phyloP scores from a whole-genome alignment of 106 monocot species.

The Dioscorea zingiberensis region DNA sequence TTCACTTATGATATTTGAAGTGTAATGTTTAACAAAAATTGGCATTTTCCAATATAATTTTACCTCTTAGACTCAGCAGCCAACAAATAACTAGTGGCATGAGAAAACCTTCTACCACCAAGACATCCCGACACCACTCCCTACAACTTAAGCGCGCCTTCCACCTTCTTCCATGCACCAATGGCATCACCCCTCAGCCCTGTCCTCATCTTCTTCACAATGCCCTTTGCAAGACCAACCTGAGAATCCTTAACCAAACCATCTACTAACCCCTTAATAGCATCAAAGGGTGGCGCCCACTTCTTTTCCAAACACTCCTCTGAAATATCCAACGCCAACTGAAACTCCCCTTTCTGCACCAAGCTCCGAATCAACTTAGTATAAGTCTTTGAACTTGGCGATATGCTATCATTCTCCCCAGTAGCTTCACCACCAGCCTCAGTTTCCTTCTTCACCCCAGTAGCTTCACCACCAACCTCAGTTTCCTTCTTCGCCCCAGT shows the following conservation, averaged over 20 bases:
- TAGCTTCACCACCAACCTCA: no score
- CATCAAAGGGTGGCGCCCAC: slow-evolving; percentile 56
- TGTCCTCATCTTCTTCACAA: slow-evolving; percentile 33
- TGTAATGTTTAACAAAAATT: no score
- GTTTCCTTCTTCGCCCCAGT: slow-evolving; percentile 3
- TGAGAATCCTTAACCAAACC: slow-evolving; percentile 37
- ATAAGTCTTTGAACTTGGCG: slow-evolving; percentile 44
- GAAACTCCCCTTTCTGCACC: slow-evolving; percentile 50
- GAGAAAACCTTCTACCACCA: no score
- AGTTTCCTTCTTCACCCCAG: slow-evolving; percentile 4
- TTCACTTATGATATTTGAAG: no score
- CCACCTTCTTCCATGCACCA: slow-evolving; percentile 63
- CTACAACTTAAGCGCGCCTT: slow-evolving; percentile 34
- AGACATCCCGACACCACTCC: not conserved
- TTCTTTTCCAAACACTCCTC: slow-evolving; percentile 47
- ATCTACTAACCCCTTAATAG: slow-evolving; percentile 47
- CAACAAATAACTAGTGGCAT: no score
- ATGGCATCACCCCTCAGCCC: slow-evolving; percentile 39
- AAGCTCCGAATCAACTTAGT: slow-evolving; percentile 31
- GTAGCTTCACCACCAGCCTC: no score
- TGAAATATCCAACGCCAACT: slow-evolving; percentile 38
- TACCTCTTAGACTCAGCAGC: no score
- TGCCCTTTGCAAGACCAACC: slow-evolving; percentile 35
- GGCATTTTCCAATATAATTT: no score
- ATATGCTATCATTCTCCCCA: slow-evolving; percentile 6